Conservation (phyloP, 2,329 filamentous ascomycete species). For the Diaporthe destruens region DNA sequence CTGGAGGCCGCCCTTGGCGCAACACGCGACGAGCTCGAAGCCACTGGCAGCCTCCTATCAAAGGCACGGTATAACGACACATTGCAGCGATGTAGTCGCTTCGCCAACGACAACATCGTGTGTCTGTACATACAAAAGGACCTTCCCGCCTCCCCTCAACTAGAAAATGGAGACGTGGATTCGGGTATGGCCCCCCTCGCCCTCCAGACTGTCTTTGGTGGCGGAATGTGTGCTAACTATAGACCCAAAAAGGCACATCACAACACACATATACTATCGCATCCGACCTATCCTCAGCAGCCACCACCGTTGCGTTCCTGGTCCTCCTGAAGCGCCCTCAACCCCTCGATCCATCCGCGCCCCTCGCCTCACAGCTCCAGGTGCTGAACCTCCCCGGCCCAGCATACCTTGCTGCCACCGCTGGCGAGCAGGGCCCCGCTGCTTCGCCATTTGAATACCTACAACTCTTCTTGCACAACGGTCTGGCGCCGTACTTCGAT, state of each 20-base stretch:
- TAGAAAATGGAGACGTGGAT: conserved; percentile 62
- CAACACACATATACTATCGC: conserved; percentile 83
- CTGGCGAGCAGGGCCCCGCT: conserved; percentile 77
- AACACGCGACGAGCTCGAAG: conserved; percentile 81
- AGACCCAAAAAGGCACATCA: conserved; percentile 57
- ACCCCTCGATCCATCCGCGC: conserved; percentile 85
- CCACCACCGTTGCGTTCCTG: conserved; percentile 86
- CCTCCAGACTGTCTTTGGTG: conserved; percentile 15
- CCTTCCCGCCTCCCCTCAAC: conserved; percentile 65
- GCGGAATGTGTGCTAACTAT: conserved; percentile 46
- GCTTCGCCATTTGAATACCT: conserved; percentile 92
- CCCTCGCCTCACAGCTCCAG: conserved; percentile 89
- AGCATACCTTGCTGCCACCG: conserved; percentile 74
- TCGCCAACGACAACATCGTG: conserved; percentile 88
- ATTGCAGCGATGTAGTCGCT: conserved; percentile 86
- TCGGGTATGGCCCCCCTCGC: conserved; percentile 54
- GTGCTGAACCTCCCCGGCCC: conserved; percentile 92
- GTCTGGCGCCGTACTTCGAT: conserved; percentile 96
- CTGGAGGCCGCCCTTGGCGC: conserved; percentile 82
- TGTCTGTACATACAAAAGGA: conserved; percentile 95
- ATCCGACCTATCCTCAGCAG: conserved; percentile 82
- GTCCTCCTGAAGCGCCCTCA: conserved; percentile 90
- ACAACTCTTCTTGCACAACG: conserved; percentile 91
- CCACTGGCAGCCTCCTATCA: conserved; percentile 85
- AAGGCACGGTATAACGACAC: conserved; percentile 80